phyloP scores from a whole-genome alignment of 2,329 filamentous ascomycete genomes.

The Coniella lustricola region DNA sequence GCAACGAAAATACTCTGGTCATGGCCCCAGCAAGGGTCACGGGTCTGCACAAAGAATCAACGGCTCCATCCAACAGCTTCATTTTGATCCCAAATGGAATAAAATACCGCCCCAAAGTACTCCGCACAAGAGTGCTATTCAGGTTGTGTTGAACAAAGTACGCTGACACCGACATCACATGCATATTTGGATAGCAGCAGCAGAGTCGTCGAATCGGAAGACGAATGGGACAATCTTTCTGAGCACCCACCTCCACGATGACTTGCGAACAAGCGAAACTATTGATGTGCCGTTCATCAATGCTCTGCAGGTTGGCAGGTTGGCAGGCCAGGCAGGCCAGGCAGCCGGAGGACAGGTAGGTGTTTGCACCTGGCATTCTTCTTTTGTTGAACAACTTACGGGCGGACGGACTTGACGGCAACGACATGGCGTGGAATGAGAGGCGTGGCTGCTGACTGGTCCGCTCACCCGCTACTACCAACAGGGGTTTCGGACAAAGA shows the following conservation, averaged over 20 bases:
- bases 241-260: neutral
- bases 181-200: too few relatives aligned
- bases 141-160: too few relatives aligned
- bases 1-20: neutral
- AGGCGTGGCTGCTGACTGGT: neutral
- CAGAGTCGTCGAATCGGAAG: too few relatives aligned
- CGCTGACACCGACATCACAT: too few relatives aligned
- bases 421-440: neutral
- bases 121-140: too few relatives aligned
- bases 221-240: too few relatives aligned
- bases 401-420: neutral
- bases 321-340: neutral
- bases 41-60: constrained; percentile 12
- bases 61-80: constrained; percentile 5
- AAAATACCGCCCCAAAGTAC: too few relatives aligned
- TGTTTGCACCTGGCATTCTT: too few relatives aligned
- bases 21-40: neutral
- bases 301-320: neutral
- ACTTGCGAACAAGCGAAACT: too few relatives aligned
- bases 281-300: neutral
- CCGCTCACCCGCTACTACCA: neutral
- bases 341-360: neutral
- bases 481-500: neutral
- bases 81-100: too few relatives aligned
- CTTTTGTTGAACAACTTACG: too few relatives aligned